Base-by-base conservation (phyloP, 306 rosid species). In the Quercus dentata region DNA sequence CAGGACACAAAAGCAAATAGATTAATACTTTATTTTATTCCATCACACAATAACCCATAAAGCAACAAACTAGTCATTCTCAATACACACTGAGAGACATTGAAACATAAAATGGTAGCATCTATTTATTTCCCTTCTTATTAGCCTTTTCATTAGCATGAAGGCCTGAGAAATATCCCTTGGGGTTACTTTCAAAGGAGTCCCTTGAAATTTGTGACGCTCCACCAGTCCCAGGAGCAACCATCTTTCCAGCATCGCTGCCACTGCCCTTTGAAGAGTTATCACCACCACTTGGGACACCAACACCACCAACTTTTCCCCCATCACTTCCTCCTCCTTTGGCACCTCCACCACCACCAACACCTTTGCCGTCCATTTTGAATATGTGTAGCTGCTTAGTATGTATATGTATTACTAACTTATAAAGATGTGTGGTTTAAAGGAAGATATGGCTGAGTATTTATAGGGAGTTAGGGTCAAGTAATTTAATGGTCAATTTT, bases 151-250 rank as follows among this genome's bases (percentile, higher is more conserved):
- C 61, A 51, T 20, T 14, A 5, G 14, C 25, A 52, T 51, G 75
- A 38, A 72, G 41, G 41, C 6, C 41, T 8, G 58, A 25, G 52
- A 15, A 72, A 28, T 72, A 72, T 2, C 59, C 75, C 20, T 71
- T 28, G 2, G 75, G 75, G 75, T 49, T 71, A 20, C 62, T 44
- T 23, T 72, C 41, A 51, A 49, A 72, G 52, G 59, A 17, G 6
- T 3, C 61, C 44, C 75, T 51, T 25, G 46, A 72, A 18, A 72
- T 72, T 13, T 72, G 25, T 7, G 75, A 19, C 1, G 20, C 58
- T 14, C 75, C 75, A 21, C 62, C 75, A 72, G 41, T 72, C 6
- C 75, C 59, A 49, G 62, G 59, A 25, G 62, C 62, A 23, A 72
- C 75, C 44, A 72, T 72, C 75, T 21, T 71, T 8, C 59, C 61